Evolutionary conservation across 1,139 yeast genomes (phyloP).

Genomic region (Lodderomyces elongisporus): DNA sequence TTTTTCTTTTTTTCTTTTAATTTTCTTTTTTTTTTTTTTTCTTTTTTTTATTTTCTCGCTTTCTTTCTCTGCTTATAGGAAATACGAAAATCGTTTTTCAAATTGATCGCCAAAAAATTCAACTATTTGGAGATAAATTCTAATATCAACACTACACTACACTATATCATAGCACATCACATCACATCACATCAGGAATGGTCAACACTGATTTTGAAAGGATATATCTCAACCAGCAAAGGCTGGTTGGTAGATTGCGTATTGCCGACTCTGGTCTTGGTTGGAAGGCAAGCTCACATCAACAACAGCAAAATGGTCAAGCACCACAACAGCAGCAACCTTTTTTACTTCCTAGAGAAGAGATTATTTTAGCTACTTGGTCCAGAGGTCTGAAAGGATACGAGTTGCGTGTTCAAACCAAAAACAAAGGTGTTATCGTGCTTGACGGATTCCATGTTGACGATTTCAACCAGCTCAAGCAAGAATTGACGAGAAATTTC

Average conservation of each 20-base stretch:
- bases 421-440: slow-evolving; percentile 78
- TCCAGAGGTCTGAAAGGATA: slow-evolving; percentile 90
- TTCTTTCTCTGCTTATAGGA: too few relatives aligned
- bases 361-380: slow-evolving; percentile 79
- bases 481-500: slow-evolving; percentile 77
- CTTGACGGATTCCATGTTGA: slow-evolving; percentile 88
- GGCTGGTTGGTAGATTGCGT: slow-evolving; percentile 82
- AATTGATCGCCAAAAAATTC: too few relatives aligned
- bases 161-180: too few relatives aligned
- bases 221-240: slow-evolving; percentile 84
- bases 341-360: slow-evolving; percentile 79
- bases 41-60: too few relatives aligned
- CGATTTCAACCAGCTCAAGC: slow-evolving; percentile 76
- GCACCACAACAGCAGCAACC: slow-evolving; percentile 47
- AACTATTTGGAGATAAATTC: too few relatives aligned
- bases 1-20: too few relatives aligned
- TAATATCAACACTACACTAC: too few relatives aligned
- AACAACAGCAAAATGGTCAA: slow-evolving; percentile 19
- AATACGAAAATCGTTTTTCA: too few relatives aligned
- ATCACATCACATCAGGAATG: too few relatives aligned
- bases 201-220: slow-evolving; percentile 68
- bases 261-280: slow-evolving; percentile 94
- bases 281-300: slow-evolving; percentile 66
- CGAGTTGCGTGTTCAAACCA: slow-evolving; percentile 84
- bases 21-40: too few relatives aligned